Base-by-base conservation (phyloP, 345 rosid species). In the Tarenaya hassleriana region DNA sequence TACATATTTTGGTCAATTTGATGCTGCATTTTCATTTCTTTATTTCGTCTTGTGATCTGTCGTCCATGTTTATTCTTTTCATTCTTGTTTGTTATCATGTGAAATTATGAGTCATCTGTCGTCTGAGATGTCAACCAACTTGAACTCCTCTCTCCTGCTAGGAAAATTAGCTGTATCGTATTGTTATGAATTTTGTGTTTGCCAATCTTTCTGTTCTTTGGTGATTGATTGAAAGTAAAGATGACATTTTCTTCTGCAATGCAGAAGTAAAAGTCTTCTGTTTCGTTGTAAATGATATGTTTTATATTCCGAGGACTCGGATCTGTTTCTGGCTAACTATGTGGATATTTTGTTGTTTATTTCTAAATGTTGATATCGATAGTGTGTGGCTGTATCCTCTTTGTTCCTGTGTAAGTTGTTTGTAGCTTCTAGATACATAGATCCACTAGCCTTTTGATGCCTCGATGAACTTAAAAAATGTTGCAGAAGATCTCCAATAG, bases 401-500 rank as follows among this genome's bases (percentile, higher is more conserved):
- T n/a, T n/a, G n/a, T n/a, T n/a, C n/a, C 48, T 48, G 55, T 2
- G 18, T 15, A n/a, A n/a, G n/a, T 47, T 55, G 44, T 41, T 47
- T 32, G 40, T 35, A 45, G 16, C 33, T 29, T 13, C 18, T 32
- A 55, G n/a, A n/a, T n/a, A 20, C 16, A 16, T 34, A 49, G 5
- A 50, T 16, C 16, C 42, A 45, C n/a, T n/a, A n/a, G 29, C 29
- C 3, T 52, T 44, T 43, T 33, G 29, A 43, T 45, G 33, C 37
- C 43, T 24, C 13, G 29, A 14, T 43, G 32, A 52, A 55, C 44
- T 48, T n/a, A n/a, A 5, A 24, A 44, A 42, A 66, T 60, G 41
- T 67, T 72, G 52, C 73, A 80, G 86, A 88, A 88, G 78, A 78
- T 77, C 33, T 63, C 87, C 38, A 60, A 61, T 1, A 73, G 85